phyloP scores from a whole-genome alignment of 306 rosid species.

The Cicer yamashitae region DNA sequence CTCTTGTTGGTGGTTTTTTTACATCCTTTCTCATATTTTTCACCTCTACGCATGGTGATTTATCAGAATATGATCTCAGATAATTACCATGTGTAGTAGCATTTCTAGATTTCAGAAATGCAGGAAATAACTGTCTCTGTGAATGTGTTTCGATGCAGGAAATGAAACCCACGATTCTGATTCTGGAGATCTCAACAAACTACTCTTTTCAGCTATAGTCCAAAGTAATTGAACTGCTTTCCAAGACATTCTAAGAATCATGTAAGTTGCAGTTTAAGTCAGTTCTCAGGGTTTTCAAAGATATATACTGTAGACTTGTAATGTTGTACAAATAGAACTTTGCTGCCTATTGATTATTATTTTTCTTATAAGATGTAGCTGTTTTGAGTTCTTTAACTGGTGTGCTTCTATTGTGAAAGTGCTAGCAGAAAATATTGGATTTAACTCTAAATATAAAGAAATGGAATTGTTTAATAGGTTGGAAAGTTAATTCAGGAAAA shows the following conservation, averaged over 20 bases:
- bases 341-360: conserved; percentile 17
- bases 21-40: conserved; percentile 23
- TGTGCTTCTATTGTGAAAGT: neutral
- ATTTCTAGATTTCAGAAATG: conserved; percentile 12
- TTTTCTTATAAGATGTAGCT: neutral
- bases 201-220: conserved; percentile 83
- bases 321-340: neutral
- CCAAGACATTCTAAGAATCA: neutral
- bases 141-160: conserved; percentile 56
- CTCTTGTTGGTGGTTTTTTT: neutral
- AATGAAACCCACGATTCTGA: conserved; percentile 60
- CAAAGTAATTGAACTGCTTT: conserved; percentile 53
- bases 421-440: neutral
- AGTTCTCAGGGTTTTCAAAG: conserved; percentile 7
- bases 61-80: conserved; percentile 22
- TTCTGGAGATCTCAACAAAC: conserved; percentile 65
- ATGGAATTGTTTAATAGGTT: conserved; percentile 10
- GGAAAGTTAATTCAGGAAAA: conserved; percentile 4
- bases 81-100: neutral
- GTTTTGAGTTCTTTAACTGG: too few relatives aligned
- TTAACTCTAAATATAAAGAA: conserved; percentile 10
- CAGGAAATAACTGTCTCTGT: conserved; percentile 1
- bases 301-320: conserved; percentile 9
- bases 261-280: conserved; percentile 21
- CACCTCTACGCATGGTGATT: neutral